Evolutionary conservation across 2,329 filamentous ascomycete species (phyloP), one percentile per base, ranked within the genome.

Genomic region (Aspergillus aculeatinus): DNA sequence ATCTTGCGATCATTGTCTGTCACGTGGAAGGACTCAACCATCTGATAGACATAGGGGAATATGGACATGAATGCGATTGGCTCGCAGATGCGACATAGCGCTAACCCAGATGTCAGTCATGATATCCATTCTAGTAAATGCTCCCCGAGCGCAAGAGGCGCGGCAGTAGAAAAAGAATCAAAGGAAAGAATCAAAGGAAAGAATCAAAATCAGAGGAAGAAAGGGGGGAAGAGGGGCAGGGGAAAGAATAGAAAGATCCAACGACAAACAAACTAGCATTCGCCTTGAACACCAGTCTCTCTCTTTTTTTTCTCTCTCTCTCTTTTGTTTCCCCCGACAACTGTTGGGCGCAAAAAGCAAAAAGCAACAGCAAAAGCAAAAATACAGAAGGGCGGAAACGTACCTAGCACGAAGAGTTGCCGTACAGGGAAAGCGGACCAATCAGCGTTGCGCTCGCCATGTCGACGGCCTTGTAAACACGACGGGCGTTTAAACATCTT

Each of bases 61-160:
- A 98, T 97, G 57, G 93, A 97, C 92, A 97, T 98, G 83, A 99
- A 98, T 5, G 95, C 95, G 76, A 99, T 98, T 55, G 95, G 95
- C 76, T 99, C 95, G 82, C 92, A 97, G 81, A 99, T 94, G 72
- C 95, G 89, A 79, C 93, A 96, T 72, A 96, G 83, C 50, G 92
- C 93, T 96, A 61, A 27, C 60, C 47, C 49, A 58, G 52, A 56
- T 54, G 66, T 68, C 57, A 69, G 66, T 66, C 51, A 56, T 53
- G 14, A 42, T 6, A 16, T n/a, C 2, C 39, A 5, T 16, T 35
- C 11, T 16, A 16, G 3, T n/a, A 44, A n/a, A 35, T 44, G 51
- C 48, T 57, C 53, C 55, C 58, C 60, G 48, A 51, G 44, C 31
- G 19, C 23, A 29, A 56, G 52, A 39, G 44, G 55, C 49, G 53